Evolutionary conservation across 352 stramenopile genomes (phyloP).

Genomic region (Pythium brachiatum): DNA sequence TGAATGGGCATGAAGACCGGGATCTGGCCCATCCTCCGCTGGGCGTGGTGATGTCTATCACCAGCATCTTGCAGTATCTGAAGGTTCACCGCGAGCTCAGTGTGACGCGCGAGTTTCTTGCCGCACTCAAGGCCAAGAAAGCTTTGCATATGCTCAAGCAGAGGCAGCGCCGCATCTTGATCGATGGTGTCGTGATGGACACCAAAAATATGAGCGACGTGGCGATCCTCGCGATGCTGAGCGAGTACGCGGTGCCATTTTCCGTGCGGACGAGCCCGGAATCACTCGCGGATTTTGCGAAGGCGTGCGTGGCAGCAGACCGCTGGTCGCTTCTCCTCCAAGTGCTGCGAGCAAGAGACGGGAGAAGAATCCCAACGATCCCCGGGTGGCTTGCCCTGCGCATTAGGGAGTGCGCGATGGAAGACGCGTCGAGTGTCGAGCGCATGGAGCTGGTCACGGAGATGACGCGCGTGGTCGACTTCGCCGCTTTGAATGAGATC

Average conservation of each 20-base stretch:
- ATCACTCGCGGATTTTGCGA: neutral
- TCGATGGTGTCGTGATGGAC: neutral
- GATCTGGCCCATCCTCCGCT: too few species aligned
- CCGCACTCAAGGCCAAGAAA: neutral
- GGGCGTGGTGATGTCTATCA: neutral
- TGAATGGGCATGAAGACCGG: too few species aligned
- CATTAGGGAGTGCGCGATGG: neutral
- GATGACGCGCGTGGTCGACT: conserved; percentile 4
- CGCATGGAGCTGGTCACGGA: conserved; percentile 4
- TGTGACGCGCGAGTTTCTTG: neutral
- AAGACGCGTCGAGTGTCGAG: neutral
- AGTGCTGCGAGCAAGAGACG: neutral
- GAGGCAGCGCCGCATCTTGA: neutral
- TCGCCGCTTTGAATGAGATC: neutral
- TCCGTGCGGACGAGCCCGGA: neutral
- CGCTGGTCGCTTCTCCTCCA: conserved; percentile 20
- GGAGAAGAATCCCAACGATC: neutral
- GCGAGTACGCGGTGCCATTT: neutral
- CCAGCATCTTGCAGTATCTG: neutral
- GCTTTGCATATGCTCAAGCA: neutral
- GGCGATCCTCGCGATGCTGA: too few species aligned
- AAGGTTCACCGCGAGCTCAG: neutral
- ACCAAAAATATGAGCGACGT: neutral
- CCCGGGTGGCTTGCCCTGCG: neutral
- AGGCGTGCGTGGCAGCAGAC: neutral